Evolutionary conservation across 2,329 filamentous ascomycete species (phyloP), one percentile per base, ranked within the genome.

Genomic region (Phyllosticta citrichinensis): DNA sequence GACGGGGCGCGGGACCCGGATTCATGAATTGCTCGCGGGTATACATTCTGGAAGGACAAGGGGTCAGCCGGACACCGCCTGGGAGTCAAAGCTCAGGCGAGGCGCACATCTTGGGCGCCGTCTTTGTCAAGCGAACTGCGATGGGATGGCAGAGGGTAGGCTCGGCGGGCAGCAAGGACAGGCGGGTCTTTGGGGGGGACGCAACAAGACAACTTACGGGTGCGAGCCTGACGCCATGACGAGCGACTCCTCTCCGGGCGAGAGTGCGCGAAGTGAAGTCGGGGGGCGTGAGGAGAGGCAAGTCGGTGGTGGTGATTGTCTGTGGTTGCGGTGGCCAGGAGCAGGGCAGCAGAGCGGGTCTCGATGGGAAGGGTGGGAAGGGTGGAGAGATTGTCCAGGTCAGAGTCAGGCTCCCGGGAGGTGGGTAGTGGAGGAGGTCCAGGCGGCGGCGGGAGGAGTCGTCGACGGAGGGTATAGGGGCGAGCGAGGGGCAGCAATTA

Each of bases 1-100:
- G 93, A 69, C 89, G 87, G 66, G 94, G 94, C 67, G 94, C 93
- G 68, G 94, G 93, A 66, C 94, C 91, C 64, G 94, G 91, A 75
- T 97, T 97, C 89, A 97, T 95, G 79, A 97, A 97, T 68, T 86
- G 83, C 65, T 83, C 81, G 63, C 81, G 76, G 52, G 81, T 77
- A 74, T 86, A 87, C 69, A 84, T 80, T 66, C 82, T 84, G 71
- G 65, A n/a, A 30, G 27, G 20, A 25, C 11, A 14, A 19, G 35
- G 30, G 19, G 58, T 60, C 40, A 60, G 58, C 52, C 33, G 51
- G 27, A 54, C 33, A 30, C 11, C 24, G 50, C 35, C 20, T n/a
- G 35, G 50, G 10, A 25, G 51, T 10, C 12, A 14, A 50, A 12
- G 20, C 35, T 19, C 22, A 8, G 40, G 52, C 30, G 20, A 52